phyloP scores from a whole-genome alignment of 2,329 filamentous ascomycete genomes.

The Pochonia chlamydosporia region DNA sequence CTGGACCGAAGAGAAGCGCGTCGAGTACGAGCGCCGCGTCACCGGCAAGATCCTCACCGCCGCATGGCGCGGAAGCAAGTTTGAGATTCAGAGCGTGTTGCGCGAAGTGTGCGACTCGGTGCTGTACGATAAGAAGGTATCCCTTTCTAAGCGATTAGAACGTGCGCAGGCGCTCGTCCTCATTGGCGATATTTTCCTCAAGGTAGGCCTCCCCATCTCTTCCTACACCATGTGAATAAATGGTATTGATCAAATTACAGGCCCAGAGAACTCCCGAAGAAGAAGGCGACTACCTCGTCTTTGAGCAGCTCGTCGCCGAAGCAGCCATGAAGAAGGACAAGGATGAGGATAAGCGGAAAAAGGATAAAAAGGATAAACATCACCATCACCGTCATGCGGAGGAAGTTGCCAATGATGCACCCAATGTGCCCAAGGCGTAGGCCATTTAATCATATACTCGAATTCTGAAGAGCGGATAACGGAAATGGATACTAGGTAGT shows the following conservation, averaged over 20 bases:
- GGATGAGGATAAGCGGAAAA: constrained; percentile 65
- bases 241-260: too few relatives aligned
- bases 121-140: constrained; percentile 71
- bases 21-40: constrained; percentile 90
- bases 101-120: constrained; percentile 90
- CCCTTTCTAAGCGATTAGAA: constrained; percentile 79
- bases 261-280: constrained; percentile 87
- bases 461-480: neutral
- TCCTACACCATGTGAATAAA: constrained; percentile 9
- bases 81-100: constrained; percentile 94
- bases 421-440: constrained; percentile 17
- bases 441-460: too few relatives aligned
- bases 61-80: constrained; percentile 93
- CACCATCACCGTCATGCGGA: constrained; percentile 25
- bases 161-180: constrained; percentile 84
- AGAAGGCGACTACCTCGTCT: constrained; percentile 97
- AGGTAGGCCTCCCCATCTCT: constrained; percentile 48
- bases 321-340: constrained; percentile 93
- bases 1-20: constrained; percentile 96
- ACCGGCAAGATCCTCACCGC: constrained; percentile 97
- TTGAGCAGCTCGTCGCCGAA: constrained; percentile 95
- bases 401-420: constrained; percentile 19
- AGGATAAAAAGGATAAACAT: constrained; percentile 41
- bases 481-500: neutral
- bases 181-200: constrained; percentile 81